phyloP scores from a whole-genome alignment of 2,329 filamentous ascomycete species.

The Pestalotiopsis sp. region DNA sequence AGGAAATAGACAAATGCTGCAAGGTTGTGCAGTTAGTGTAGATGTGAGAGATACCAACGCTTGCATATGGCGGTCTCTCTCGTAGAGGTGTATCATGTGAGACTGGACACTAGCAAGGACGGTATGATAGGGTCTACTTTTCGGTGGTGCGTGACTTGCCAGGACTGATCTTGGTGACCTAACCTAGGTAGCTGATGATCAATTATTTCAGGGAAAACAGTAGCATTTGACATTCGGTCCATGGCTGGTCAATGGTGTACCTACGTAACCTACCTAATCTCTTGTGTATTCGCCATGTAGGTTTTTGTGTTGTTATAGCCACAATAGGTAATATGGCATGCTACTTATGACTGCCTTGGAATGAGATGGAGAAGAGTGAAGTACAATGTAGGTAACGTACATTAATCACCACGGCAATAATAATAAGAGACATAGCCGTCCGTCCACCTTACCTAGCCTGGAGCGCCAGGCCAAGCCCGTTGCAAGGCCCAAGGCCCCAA shows the following conservation, averaged over 20 bases:
- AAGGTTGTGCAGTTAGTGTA: background rate
- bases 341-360: no score
- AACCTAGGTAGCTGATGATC: no score
- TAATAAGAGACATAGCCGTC: background rate
- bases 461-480: background rate
- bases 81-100: background rate
- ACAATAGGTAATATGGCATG: no score
- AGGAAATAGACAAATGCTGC: background rate
- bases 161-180: no score
- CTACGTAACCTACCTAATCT: background rate
- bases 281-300: background rate
- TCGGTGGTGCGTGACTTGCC: no score
- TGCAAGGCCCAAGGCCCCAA: background rate
- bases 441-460: background rate
- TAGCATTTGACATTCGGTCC: no score
- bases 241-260: background rate
- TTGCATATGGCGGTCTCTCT: background rate
- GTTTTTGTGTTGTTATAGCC: no score
- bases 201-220: no score
- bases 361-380: no score
- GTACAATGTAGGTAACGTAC: no score
- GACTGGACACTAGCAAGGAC: background rate
- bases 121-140: no score
- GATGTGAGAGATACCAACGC: background rate
- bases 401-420: no score